Evolutionary conservation across 208 protist genomes (phyloP).

Genomic region (Vickermania spadyakhi): DNA sequence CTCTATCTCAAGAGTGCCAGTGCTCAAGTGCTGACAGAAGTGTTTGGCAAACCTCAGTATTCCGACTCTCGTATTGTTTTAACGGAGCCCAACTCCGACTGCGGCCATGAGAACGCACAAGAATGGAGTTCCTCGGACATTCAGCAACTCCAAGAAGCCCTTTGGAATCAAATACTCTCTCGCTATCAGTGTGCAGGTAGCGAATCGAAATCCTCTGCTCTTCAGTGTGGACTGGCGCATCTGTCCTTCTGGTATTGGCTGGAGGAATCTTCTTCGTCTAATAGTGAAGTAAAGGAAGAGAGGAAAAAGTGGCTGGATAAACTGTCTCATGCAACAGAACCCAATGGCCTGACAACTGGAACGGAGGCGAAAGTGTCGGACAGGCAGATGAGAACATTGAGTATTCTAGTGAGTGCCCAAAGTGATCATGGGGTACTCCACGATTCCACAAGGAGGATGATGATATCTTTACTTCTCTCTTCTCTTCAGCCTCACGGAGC

Average conservation of each 20-base stretch:
- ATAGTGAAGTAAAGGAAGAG: no score
- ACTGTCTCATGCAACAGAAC: no score
- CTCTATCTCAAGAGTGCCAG: background rate
- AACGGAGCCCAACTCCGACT: background rate
- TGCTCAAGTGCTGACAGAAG: background rate
- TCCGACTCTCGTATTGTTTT: background rate
- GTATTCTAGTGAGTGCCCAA: background rate
- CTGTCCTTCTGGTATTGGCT: background rate
- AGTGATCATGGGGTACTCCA: background rate
- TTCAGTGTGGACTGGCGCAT: background rate
- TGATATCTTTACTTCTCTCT: slow-evolving; percentile 58
- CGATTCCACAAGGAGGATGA: background rate
- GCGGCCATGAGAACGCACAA: background rate
- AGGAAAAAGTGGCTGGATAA: no score
- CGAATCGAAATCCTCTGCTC: background rate
- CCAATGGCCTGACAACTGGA: no score
- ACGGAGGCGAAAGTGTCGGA: background rate
- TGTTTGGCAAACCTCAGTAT: background rate
- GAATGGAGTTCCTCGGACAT: no score
- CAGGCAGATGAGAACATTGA: background rate
- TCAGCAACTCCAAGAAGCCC: slow-evolving; percentile 6
- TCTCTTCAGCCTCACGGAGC: slow-evolving; percentile 46
- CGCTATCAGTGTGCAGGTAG: no score
- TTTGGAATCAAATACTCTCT: no score
- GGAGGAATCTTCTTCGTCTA: no score